These are phyloP conservation scores for Tetrahymena malaccensis DNA, from an alignment of 73 alveolate genomes.

Conservation along the genomic window DNA sequence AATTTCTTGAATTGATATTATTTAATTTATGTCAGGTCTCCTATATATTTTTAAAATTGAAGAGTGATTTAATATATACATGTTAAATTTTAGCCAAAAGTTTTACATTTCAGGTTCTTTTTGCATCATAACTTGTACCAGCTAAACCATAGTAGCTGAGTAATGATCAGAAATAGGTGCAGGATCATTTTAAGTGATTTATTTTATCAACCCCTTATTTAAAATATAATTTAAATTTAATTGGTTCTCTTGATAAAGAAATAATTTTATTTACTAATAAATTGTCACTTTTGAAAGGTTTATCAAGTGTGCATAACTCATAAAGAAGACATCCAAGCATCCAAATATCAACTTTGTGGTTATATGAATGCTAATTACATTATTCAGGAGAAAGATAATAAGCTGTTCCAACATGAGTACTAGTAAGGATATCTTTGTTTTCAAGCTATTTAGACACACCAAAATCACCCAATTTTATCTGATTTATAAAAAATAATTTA, in stretches of 20 bases:
- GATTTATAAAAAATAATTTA: neutral
- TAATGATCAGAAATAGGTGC: neutral
- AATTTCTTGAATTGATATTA: neutral
- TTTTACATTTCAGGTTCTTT: neutral
- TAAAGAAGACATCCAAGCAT: slow-evolving; percentile 46
- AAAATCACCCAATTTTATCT: slow-evolving; percentile 41
- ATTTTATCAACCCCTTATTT: neutral
- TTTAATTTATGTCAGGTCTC: neutral
- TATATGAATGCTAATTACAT: slow-evolving; percentile 31
- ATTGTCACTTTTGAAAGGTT: slow-evolving; percentile 29
- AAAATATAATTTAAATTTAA: neutral
- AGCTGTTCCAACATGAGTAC: slow-evolving; percentile 47
- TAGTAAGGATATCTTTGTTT: neutral
- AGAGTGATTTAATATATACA: neutral
- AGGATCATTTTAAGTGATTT: neutral
- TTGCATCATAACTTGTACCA: neutral
- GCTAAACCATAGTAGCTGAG: neutral
- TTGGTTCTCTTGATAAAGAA: neutral
- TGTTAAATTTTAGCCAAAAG: neutral
- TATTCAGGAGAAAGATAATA: slow-evolving; percentile 55
- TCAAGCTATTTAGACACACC: slow-evolving; percentile 29
- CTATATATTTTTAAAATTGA: neutral
- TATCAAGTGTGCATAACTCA: slow-evolving; percentile 28
- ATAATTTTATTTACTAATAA: slow-evolving; percentile 1
- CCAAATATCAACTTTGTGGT: slow-evolving; percentile 54